Percentiles rank a stretch among this genome's conserved stretches.
Evolutionary conservation across 768 basidiomycete species (phyloP).

Genomic region (Boletellus emodensis): DNA sequence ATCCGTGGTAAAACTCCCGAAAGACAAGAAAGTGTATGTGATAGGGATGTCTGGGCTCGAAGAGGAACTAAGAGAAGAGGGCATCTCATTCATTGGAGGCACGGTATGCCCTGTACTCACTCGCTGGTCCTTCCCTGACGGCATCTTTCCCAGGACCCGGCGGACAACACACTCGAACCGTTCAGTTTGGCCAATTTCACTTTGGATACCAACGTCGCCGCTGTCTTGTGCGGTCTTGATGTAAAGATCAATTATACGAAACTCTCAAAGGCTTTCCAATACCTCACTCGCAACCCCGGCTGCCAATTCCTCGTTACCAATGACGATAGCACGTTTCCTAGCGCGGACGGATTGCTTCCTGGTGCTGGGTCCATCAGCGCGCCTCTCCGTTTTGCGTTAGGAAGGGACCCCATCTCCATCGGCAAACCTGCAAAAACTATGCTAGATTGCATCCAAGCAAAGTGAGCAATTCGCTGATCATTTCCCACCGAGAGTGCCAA

Average conservation of each 20-base stretch:
- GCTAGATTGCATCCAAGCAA: conserved; percentile 88
- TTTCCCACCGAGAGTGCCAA: conserved; percentile 5
- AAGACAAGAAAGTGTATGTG: conserved; percentile 92
- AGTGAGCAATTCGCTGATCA: conserved; percentile 48
- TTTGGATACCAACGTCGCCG: conserved; percentile 76
- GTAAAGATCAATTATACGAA: conserved; percentile 89
- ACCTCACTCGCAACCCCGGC: conserved; percentile 73
- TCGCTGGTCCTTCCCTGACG: not conserved
- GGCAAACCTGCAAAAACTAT: conserved; percentile 91
- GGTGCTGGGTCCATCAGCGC: conserved; percentile 85
- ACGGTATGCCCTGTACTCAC: conserved; percentile 51
- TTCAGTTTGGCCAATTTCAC: conserved; percentile 69
- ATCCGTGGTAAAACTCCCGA: conserved; percentile 82
- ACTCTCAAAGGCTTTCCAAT: conserved; percentile 86
- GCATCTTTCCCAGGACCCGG: conserved; percentile 62
- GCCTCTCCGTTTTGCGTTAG: conserved; percentile 70
- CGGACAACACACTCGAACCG: conserved; percentile 68
- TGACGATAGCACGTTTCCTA: conserved; percentile 88
- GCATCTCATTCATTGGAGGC: conserved; percentile 75
- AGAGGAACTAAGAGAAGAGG: conserved; percentile 88
- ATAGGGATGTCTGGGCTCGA: conserved; percentile 90
- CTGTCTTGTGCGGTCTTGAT: conserved; percentile 94
- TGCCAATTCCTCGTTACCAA: conserved; percentile 91
- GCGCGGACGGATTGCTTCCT: conserved; percentile 66
- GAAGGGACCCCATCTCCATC: conserved; percentile 68